Evolutionary conservation across 2,329 filamentous ascomycete species (phyloP), one percentile per base, ranked within the genome.

Genomic region (Ascochyta clinopodiicola): DNA sequence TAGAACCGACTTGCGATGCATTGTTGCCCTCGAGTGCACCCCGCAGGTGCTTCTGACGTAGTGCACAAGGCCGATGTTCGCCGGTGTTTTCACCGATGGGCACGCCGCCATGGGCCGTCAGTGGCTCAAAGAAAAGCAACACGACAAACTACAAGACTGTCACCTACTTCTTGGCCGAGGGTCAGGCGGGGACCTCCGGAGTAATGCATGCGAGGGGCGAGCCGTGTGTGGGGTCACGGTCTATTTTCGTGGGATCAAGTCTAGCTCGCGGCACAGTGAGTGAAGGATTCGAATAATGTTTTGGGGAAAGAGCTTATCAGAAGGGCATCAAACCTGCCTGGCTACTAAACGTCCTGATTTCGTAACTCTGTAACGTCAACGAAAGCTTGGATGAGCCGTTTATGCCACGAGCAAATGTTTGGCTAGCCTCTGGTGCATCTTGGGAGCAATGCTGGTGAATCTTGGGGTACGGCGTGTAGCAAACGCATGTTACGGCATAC

Each of bases 31-130:
- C 44, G 46, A 38, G 45, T 27, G 50, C 62, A 62, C 60, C 64
- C 66, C 62, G 62, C 62, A 63, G 29, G 55, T 47, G 45, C 34
- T 39, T 45, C 58, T 67, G 63, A 67, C 60, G 63, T 67, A 63
- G 53, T 47, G 54, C 42, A 47, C 31, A 27, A 32, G 24, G 66
- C 66, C 66, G 66, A 68, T 27, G 24, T 63, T 67, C 60, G 62
- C 67, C 67, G 65, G 49, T 17, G 19, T 46, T 43, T 57, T 48
- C 52, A 51, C 61, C 57, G 57, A 63, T 56, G 48, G 59, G 36
- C 21, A 36, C 46, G 36, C 40, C 52, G 51, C 46, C 47, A 44
- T 25, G 37, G 37, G 44, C 46, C 29, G 22, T 47, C 52, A 56
- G 47, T 59, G 57, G 59, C 44, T 49, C 37, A 25, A 25, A 32